Conservation (phyloP, 345 rosid genomes). For the Sapria himalayana region DNA sequence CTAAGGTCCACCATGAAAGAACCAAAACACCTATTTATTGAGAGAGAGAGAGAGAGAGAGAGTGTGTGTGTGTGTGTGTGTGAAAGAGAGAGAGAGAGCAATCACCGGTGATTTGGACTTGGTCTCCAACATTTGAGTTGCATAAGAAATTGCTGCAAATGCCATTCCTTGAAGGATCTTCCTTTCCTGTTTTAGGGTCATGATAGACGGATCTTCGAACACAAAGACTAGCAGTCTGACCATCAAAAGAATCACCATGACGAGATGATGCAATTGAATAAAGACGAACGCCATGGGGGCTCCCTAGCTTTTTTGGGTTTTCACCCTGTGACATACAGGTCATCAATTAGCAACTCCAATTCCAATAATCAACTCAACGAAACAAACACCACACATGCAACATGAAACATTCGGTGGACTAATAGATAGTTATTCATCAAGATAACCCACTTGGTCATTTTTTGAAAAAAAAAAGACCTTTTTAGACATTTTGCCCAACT, state of each 20-base stretch:
- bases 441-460: no score
- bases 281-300: conserved; percentile 74
- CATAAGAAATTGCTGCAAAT: conserved; percentile 88
- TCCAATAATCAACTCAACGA: no score
- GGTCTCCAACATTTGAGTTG: conserved; percentile 80
- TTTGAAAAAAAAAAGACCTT: no score
- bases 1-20: no score
- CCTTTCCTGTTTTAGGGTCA: conserved; percentile 83
- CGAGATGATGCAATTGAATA: conserved; percentile 90
- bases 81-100: no score
- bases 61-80: no score
- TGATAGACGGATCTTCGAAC: conserved; percentile 91
- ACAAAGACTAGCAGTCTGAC: conserved; percentile 74
- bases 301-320: conserved; percentile 88
- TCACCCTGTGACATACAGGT: conserved; percentile 43
- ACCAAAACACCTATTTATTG: no score
- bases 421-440: no score
- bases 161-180: conserved; percentile 81
- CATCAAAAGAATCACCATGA: conserved; percentile 85
- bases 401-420: no score
- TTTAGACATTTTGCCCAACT: no score
- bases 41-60: no score
- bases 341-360: background rate
- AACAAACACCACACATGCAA: no score
- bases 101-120: conserved; percentile 70